Percentiles rank a stretch among this genome's conserved stretches.
These are phyloP conservation scores for Saccharomycopsis fermentans DNA, from an alignment of 805 yeast genomes.

Conservation along the genomic window DNA sequence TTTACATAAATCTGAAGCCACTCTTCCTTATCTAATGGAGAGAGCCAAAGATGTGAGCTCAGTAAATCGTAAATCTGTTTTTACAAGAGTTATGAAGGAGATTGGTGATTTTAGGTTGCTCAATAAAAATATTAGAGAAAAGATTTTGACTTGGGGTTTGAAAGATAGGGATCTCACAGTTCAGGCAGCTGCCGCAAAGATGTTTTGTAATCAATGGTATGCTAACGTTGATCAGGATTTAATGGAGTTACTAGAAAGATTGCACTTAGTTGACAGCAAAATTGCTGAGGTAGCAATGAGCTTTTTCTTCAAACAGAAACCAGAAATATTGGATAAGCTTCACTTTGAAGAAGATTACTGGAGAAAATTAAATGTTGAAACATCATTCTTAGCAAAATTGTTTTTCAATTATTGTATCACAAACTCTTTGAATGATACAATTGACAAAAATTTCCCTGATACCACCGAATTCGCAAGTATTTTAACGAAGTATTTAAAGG, in stretches of 20 bases:
- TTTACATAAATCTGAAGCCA: constrained; percentile 42
- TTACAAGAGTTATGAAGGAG: constrained; percentile 54
- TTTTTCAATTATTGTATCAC: constrained; percentile 56
- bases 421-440: constrained; percentile 38
- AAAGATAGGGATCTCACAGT: constrained; percentile 77
- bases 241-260: constrained; percentile 55
- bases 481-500: constrained; percentile 45
- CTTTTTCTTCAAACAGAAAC: constrained; percentile 48
- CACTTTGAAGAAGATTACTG: constrained; percentile 59
- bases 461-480: constrained; percentile 57
- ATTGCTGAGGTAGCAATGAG: constrained; percentile 61
- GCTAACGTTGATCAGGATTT: constrained; percentile 58
- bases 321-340: constrained; percentile 51
- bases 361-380: constrained; percentile 62
- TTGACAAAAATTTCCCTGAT: constrained; percentile 72
- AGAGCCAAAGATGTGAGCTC: constrained; percentile 76
- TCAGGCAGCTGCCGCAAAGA: constrained; percentile 54
- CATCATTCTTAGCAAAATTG: constrained; percentile 59
- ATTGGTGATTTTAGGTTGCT: constrained; percentile 53
- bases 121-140: constrained; percentile 47
- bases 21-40: constrained; percentile 54
- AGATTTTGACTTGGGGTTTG: constrained; percentile 72
- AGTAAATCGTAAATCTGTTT: constrained; percentile 63
- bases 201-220: constrained; percentile 69
- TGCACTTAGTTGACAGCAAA: constrained; percentile 59